phyloP scores from a whole-genome alignment of 148 eudicot species.

The Rhododendron henanense region DNA sequence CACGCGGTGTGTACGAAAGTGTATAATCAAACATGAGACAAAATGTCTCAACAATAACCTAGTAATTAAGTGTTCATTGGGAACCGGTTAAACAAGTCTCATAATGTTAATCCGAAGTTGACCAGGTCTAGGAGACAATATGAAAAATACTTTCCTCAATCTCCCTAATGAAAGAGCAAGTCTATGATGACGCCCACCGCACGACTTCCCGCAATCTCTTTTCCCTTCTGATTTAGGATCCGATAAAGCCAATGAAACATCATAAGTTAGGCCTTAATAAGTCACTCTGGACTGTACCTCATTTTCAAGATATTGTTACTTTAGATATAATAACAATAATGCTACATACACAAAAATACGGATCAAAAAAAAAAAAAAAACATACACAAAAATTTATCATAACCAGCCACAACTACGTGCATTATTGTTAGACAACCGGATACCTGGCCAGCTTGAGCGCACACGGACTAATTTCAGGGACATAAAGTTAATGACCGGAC shows the following conservation, averaged over 20 bases:
- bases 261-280: background rate
- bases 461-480: no score
- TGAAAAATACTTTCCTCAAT: background rate
- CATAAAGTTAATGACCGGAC: no score
- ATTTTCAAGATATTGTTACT: background rate
- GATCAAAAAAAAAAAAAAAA: no score
- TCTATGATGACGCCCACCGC: background rate
- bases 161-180: background rate
- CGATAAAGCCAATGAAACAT: background rate
- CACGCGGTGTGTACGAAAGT: no score
- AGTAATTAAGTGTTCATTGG: background rate
- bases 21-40: no score
- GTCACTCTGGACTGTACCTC: background rate
- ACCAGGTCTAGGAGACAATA: background rate
- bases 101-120: background rate
- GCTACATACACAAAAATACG: no score
- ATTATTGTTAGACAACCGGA: no score
- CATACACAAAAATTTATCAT: no score
- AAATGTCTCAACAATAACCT: background rate
- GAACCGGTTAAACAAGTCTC: background rate
- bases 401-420: no score
- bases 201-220: background rate
- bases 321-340: background rate
- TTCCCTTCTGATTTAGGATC: background rate
- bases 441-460: no score